Evolutionary conservation across 305 asterid genomes (phyloP), one percentile per base, ranked within the genome.

Genomic region (Fraxinus velutina): DNA sequence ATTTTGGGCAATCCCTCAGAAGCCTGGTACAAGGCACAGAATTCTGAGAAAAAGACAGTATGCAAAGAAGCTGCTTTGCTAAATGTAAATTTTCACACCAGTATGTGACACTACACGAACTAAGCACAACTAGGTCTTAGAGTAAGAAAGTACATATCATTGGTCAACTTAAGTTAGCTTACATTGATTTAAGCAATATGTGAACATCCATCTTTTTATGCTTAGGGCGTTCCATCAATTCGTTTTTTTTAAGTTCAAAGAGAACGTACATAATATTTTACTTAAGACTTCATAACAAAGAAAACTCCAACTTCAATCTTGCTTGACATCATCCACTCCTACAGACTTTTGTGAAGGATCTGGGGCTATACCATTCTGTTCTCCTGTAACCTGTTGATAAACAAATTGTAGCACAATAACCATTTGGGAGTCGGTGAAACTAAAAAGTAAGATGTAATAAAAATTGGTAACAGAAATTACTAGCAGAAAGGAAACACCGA

Each of bases 241-340:
- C 66, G 71, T 19, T n/a, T 55, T 55, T 76, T 76, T 78, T 36
- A 75, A 47, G 73, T 88, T 76, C 79, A 73, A 73, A 78, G 33
- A 82, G 68, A 79, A 57, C 47, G 37, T 39, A 80, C 80, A 72
- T 5, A 77, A 29, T 55, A 52, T 64, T 79, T 34, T 75, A 84
- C 60, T 81, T 82, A 32, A 32, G 37, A 82, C 66, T 55, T 60
- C 74, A 44, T n/a, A 50, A 71, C 39, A 52, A 22, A 19, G 68
- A 27, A 60, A 75, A 29, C 33, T 37, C 78, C 84, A 64, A 72
- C 81, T 36, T 87, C 83, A 93, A 60, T 91, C 97, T 75, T 73
- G 86, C 88, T 93, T 93, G 85, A 52, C 77, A 62, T 87, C 88
- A 76, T 88, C 90, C 39, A 75, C 86, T 75, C 83, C 88, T 10